These are phyloP conservation scores for Penicillium roqueforti DNA, from an alignment of 495 filamentous ascomycete genomes.

Conservation along the genomic window DNA sequence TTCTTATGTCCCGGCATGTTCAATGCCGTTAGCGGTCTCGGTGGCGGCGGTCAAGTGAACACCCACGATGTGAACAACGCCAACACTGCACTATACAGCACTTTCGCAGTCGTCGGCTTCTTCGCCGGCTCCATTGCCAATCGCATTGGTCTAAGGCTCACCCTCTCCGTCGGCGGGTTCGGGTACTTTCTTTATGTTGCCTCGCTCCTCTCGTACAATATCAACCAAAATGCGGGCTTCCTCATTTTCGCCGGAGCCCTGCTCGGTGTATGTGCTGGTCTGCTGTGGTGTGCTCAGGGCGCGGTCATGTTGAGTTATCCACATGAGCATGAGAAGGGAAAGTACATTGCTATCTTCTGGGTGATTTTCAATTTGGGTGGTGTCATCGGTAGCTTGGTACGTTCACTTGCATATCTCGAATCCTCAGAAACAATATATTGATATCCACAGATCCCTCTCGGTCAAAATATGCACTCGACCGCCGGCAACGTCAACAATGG, in stretches of 20 bases:
- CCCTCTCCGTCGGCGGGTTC: conserved; percentile 74
- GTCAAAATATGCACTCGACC: conserved; percentile 67
- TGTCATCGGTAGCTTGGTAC: conserved; percentile 80
- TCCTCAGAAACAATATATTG: neutral
- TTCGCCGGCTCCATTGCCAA: conserved; percentile 78
- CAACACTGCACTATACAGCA: conserved; percentile 70
- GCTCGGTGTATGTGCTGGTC: conserved; percentile 71
- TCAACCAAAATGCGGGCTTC: conserved; percentile 60
- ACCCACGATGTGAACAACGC: conserved; percentile 61
- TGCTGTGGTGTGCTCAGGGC: conserved; percentile 90
- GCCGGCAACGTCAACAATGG: conserved; percentile 67
- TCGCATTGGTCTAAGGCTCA: conserved; percentile 66
- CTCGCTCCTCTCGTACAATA: conserved; percentile 76
- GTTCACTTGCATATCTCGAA: conserved; percentile 5
- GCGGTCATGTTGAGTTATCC: conserved; percentile 97
- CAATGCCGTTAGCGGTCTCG: conserved; percentile 73
- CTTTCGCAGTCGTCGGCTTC: conserved; percentile 84
- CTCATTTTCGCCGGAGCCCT: conserved; percentile 55
- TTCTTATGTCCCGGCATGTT: conserved; percentile 88
- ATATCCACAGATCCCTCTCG: conserved; percentile 60
- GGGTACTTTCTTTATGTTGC: conserved; percentile 84
- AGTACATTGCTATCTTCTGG: conserved; percentile 90
- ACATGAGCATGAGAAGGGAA: conserved; percentile 72
- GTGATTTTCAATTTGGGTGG: conserved; percentile 92
- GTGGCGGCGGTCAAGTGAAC: conserved; percentile 65